Base-by-base conservation (phyloP, 164 flowering plant genomes). In the Nelumbo lutea region DNA sequence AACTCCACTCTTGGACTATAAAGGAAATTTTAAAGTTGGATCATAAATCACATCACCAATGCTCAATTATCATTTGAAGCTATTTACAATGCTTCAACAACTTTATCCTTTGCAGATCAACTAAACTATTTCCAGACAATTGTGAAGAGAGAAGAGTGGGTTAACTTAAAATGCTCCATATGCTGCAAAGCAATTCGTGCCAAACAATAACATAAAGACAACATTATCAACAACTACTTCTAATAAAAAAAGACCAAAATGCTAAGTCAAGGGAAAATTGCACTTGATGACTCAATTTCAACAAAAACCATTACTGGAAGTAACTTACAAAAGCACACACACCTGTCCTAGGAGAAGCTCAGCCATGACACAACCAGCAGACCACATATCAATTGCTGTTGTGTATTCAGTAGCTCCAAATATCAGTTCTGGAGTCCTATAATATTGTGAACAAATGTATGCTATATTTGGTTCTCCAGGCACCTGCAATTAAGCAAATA, bases 331-430 rank as follows among this genome's bases (percentile, higher is more conserved):
- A 46, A 48, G 66, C 14, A 52, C 39, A 76, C 87, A 5, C 9
- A 95, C 99, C 83, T 89, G 96, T 63, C 98, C 98, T 14, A 93
- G 80, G 48, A 46, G 7, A 46, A 46, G 48, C 48, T 4, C 48
- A 46, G 48, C 48, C 48, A 46, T 7, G 55, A 96, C 98, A 82
- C 99, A 96, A 55, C 99, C 99, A 72, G 70, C 92, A 52, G 99
- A 93, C 48, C 48, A 46, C 48, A 4, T 46, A 7, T 46, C 48
- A 66, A 96, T 96, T 2, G 98, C 41, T 4, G 60, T 57, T 15
- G 60, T 57, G 41, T 57, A 57, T 27, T 57, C 40, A 4, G 41
- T 57, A 15, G 60, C 60, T 27, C 40, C 60, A 57, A 57, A 57
- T 3, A 57, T 57, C 6, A 27, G 60, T 57, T 57, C 60, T 46